Conservation (phyloP, 306 rosid species). For the Oxytropis ochrocephala region DNA sequence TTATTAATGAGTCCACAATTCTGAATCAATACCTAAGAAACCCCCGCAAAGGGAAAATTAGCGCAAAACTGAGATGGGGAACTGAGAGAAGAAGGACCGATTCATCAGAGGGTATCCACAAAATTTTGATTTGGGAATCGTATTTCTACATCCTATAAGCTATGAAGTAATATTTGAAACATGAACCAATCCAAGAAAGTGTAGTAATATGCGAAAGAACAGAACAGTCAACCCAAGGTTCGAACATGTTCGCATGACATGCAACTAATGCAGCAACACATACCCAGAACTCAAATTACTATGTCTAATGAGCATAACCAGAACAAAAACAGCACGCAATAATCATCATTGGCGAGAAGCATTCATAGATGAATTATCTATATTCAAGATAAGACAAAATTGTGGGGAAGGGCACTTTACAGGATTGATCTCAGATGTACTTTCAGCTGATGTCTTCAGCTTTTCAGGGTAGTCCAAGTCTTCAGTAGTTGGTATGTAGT, state of each 20-base stretch:
- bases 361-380: not conserved
- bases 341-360: not conserved
- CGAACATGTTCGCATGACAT: not conserved
- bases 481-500: constrained; percentile 73
- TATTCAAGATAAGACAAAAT: not conserved
- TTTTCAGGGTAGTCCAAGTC: constrained; percentile 96
- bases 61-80: not conserved
- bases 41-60: not conserved
- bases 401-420: constrained; percentile 41
- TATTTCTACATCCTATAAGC: not conserved
- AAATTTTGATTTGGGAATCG: not conserved
- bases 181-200: not conserved
- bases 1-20: not conserved
- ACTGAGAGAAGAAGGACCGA: not conserved
- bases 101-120: not conserved
- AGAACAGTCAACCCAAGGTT: not conserved
- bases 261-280: not conserved
- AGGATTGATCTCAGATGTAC: constrained; percentile 51
- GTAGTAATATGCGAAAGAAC: too few relatives aligned
- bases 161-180: not conserved
- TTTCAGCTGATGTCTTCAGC: constrained; percentile 61
- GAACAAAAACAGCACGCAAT: constrained; percentile 9
- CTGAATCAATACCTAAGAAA: not conserved
- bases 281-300: not conserved
- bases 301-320: not conserved